These are phyloP conservation scores for Lumnitzera racemosa DNA, from an alignment of 345 rosid species.

Conservation along the genomic window DNA sequence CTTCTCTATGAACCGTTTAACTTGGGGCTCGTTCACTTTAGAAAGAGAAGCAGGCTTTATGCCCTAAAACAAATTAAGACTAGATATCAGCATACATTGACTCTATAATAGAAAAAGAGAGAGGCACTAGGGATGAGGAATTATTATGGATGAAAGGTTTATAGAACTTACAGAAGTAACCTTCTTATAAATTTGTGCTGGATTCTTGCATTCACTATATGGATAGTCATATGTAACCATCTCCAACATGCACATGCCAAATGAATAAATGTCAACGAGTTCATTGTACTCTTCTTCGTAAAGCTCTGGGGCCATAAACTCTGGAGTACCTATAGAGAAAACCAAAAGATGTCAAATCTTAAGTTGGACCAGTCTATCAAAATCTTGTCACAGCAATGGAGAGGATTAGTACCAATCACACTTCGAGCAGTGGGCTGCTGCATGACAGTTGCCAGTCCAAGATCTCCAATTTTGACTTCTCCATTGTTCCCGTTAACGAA, in stretches of 20 bases:
- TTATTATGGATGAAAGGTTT: background rate
- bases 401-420: constrained; percentile 48
- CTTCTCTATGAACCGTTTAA: constrained; percentile 31
- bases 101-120: too few relatives aligned
- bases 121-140: too few relatives aligned
- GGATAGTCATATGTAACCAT: constrained; percentile 69
- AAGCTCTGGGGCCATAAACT: constrained; percentile 84
- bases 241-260: constrained; percentile 76
- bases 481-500: constrained; percentile 75
- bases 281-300: constrained; percentile 75
- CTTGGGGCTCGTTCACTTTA: constrained; percentile 22
- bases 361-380: too few relatives aligned
- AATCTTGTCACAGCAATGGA: too few relatives aligned
- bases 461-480: constrained; percentile 76
- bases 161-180: constrained; percentile 51
- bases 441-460: constrained; percentile 66
- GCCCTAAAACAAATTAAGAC: background rate
- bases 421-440: constrained; percentile 71
- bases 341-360: too few relatives aligned
- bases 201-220: constrained; percentile 63
- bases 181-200: constrained; percentile 66
- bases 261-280: constrained; percentile 68
- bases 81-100: background rate
- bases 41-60: constrained; percentile 3
- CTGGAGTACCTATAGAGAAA: constrained; percentile 20